phyloP scores from a whole-genome alignment of 2,329 filamentous ascomycete species.

The Trichophyton schoenleinii region DNA sequence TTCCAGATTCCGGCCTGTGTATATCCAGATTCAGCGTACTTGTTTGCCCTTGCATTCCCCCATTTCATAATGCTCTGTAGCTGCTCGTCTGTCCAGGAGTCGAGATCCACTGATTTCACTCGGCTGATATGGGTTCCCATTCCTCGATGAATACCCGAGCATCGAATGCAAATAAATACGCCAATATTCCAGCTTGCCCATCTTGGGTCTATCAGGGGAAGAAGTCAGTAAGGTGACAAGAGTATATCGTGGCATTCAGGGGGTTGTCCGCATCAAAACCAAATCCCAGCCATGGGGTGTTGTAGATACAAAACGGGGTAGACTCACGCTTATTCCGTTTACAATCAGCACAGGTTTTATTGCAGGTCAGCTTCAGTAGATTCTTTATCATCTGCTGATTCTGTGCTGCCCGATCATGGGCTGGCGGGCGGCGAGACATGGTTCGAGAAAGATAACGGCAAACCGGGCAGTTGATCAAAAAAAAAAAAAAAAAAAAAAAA shows the following conservation, averaged over 20 bases:
- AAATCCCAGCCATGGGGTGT: neutral
- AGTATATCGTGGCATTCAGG: neutral
- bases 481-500: neutral
- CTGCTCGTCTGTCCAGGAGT: slow-evolving; percentile 98
- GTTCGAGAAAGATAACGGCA: neutral
- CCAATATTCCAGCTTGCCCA: slow-evolving; percentile 99
- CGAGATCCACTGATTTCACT: slow-evolving; percentile 95
- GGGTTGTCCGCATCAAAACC: neutral
- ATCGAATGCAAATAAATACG: slow-evolving; percentile 94
- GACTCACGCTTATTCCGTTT: slow-evolving; percentile 91
- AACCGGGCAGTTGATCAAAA: neutral
- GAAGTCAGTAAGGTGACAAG: neutral
- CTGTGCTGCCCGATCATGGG: slow-evolving; percentile 76
- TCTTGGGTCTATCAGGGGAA: slow-evolving; percentile 58
- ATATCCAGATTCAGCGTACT: slow-evolving; percentile 39
- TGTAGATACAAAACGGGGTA: slow-evolving; percentile 6
- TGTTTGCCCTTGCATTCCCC: slow-evolving; percentile 94
- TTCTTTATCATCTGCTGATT: slow-evolving; percentile 91
- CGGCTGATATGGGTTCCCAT: slow-evolving; percentile 98
- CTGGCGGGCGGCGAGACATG: slow-evolving; percentile 34
- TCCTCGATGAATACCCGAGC: slow-evolving; percentile 93
- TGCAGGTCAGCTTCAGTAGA: slow-evolving; percentile 82
- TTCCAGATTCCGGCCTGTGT: slow-evolving; percentile 20
- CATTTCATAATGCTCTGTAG: slow-evolving; percentile 84
- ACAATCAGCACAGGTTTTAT: slow-evolving; percentile 97